Evolutionary conservation across 495 filamentous ascomycete species (phyloP), one percentile per base, ranked within the genome.

Genomic region (Delitschia confertaspora): DNA sequence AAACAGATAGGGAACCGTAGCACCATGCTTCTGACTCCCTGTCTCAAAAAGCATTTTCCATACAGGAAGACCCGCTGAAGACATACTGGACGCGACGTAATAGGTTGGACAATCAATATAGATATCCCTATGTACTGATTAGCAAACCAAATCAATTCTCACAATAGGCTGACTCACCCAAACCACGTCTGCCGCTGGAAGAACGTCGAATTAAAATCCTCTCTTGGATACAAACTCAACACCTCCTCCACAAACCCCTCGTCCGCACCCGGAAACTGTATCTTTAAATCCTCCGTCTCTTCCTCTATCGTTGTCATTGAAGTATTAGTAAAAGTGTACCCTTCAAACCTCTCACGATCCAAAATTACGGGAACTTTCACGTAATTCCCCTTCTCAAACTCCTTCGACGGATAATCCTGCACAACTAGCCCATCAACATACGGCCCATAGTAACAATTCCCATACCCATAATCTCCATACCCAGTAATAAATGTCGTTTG

Each of bases 381-480:
- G 31, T 42, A 55, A 32, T 51, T 26, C 2, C 52, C 52, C 3
- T 10, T 20, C 13, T 33, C 18, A 27, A 46, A 55, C 8, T 41
- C 46, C 0, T 16, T 16, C 2, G 14, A 31, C 1, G 46, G 52
- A 1, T 46, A 33, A 41, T 46, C 25, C 11, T 20, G 40, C 6
- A 55, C 38, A 8, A 47, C 5, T 3, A 3, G 4, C 3, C 52
- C 47, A 47, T 50, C 46, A 22, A 55, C 38, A 24, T 27, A 43
- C 1, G 52, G 52, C 14, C 52, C 52, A 20, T 44, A 55, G 37
- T 42, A 51, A 29, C 50, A 55, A 13, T 23, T 33, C 21, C 52
- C 52, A 26, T 55, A 51, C 3, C 47, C 52, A 24, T 45, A 49
- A 5, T 33, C 24, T 21, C 9, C 21, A 18, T 37, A 42, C 9